A percentile compares a stretch with the other conserved stretches of the same genome.
Evolutionary conservation across 164 flowering plant genomes (phyloP).

Genomic region (grape (Vitis vinifera)): ASM3070453v1 NC_081805.1:2493001-2493500

Average conservation of each 20-base stretch:
- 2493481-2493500: too few species aligned
- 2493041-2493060: slow-evolving; percentile 83
- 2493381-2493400: too few species aligned
- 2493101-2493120: not conserved
- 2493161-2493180: not conserved
- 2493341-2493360: not conserved
- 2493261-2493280: not conserved
- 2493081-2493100: not conserved
- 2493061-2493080: slow-evolving; percentile 43
- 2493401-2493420: too few species aligned
- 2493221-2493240: not conserved
- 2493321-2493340: not conserved
- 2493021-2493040: slow-evolving; percentile 82
- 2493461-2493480: too few species aligned
- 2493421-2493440: too few species aligned
- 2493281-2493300: not conserved
- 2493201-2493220: not conserved
- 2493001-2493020: slow-evolving; percentile 84
- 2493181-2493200: not conserved
- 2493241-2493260: not conserved
- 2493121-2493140: not conserved
- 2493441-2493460: too few species aligned
- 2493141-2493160: not conserved
- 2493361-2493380: too few species aligned
- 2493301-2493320: not conserved